Base-by-base conservation (phyloP, 2,329 filamentous ascomycete species). In the Juglanconis juglandina region DNA sequence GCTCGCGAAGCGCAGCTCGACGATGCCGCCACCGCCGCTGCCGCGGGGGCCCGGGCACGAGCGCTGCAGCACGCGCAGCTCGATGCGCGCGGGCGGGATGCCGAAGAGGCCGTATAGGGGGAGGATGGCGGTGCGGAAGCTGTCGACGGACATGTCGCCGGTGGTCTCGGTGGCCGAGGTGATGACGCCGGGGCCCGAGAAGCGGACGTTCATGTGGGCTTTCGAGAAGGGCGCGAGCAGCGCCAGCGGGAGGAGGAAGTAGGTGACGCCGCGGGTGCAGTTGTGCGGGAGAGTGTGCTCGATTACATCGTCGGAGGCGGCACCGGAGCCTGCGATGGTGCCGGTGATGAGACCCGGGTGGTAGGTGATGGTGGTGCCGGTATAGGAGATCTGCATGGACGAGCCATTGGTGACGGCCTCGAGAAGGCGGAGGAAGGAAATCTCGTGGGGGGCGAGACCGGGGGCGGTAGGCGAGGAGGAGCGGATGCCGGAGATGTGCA, bases 341-440 rank as follows among this genome's bases (percentile, higher is more conserved):
- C 95, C 95, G 0, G 92, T 95, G 69, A 99, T 96, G 46, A 99
- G 81, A 41, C 95, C 95, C 0, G 95, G 95, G 66, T 91, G 89
- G 77, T 96, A 99, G 42, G 93, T 88, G 59, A 99, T 85, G 1
- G 92, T 93, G 0, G 95, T 98, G 71, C 95, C 95, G 1, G 92
- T 97, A 77, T 96, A 95, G 10, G 92, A 96, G 68, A 99, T 96
- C 70, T 97, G 93, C 77, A 98, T 92, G 59, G 90, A 87, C 60
- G 90, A 91, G 76, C 95, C 95, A 80, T 99, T 99, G 70, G 95
- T 99, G 69, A 99, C 83, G 67, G 91, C 85, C 75, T 98, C 95
- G 70, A 99, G 87, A 17, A 99, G 89, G 60, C 95, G 93, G 37
- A 99, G 84, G 75, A 99, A 94, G 51, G 95, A 98, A 69, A 98